Evolutionary conservation across 495 filamentous ascomycete genomes (phyloP), one percentile per base, ranked within the genome.

Genomic region (Talaromyces trachyspermus): DNA sequence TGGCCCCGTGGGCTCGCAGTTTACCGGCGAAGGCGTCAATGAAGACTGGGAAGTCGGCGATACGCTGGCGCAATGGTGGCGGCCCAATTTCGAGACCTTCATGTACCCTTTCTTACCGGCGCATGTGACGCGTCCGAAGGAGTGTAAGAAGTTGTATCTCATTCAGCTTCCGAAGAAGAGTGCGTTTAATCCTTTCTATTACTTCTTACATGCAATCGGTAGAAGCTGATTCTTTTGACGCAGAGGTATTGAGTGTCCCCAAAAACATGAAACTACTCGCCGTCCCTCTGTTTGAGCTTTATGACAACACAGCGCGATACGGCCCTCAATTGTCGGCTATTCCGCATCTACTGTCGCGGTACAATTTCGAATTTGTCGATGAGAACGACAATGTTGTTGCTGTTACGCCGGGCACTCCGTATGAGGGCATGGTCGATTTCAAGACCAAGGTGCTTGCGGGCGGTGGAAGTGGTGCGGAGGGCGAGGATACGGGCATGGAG

Each of bases 261-360:
- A 98, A 98, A 76, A 98, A 98, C 70, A 97, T 98, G 92, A 98
- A 98, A 63, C 78, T 98, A 5, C 81, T 98, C 19, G 92, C 92
- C 9, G 92, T 98, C 2, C 92, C 92, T 3, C 74, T 98, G 0
- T 98, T 96, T 65, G 92, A 98, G 68, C 77, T 98, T 15, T 98
- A 96, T 69, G 92, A 97, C 59, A 98, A 98, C 68, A 95, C 88
- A 1, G 85, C 83, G 2, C 73, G 92, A 49, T 98, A 98, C 59
- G 92, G 92, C 0, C 92, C 92, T 4, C 92, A 98, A 63, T 80
- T 98, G 3, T 94, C 88, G 0, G 91, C 92, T 2, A 96, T 98
- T 37, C 92, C 92, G 6, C 94, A 97, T 58, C 69, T 95, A 1
- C 78, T 98, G 11, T 94, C 88, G 48, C 74, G 90, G 39, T 97